Conservation (phyloP, 805 yeast species). For the Metschnikowia borealis region DNA sequence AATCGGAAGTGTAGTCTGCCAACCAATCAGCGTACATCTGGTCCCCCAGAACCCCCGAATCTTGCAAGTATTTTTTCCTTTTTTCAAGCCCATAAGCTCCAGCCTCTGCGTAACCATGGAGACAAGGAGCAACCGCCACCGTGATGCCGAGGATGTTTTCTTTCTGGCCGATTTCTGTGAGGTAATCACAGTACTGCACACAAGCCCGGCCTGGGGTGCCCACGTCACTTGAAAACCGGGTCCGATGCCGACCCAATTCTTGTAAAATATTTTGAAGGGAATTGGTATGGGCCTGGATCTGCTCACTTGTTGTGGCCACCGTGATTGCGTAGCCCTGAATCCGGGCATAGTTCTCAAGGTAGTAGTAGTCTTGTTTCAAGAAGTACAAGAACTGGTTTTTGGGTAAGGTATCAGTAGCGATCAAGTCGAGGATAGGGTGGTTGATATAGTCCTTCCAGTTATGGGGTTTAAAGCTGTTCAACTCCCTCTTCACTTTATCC, state of each 20-base stretch:
- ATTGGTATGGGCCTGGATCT: slow-evolving; percentile 46
- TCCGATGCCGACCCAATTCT: slow-evolving; percentile 56
- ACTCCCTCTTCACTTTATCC: not conserved
- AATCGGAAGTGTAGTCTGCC: slow-evolving; percentile 53
- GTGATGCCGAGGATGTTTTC: slow-evolving; percentile 62
- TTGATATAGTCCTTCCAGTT: slow-evolving; percentile 54
- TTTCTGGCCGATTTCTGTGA: slow-evolving; percentile 48
- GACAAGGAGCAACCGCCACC: slow-evolving; percentile 70
- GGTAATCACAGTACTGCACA: slow-evolving; percentile 55
- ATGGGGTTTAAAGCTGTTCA: not conserved
- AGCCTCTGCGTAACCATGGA: slow-evolving; percentile 67
- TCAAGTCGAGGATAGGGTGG: slow-evolving; percentile 56
- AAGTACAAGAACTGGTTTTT: slow-evolving; percentile 49
- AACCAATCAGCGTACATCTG: slow-evolving; percentile 51
- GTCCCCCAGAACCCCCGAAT: slow-evolving; percentile 13
- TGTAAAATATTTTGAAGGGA: slow-evolving; percentile 48
- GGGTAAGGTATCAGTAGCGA: slow-evolving; percentile 52
- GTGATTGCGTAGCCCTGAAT: slow-evolving; percentile 62
- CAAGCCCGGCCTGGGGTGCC: slow-evolving; percentile 56
- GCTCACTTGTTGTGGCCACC: slow-evolving; percentile 52
- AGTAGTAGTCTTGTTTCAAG: slow-evolving; percentile 63
- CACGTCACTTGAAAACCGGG: slow-evolving; percentile 38
- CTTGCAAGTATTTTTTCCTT: slow-evolving; percentile 20
- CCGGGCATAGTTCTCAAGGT: slow-evolving; percentile 63
- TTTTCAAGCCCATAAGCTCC: slow-evolving; percentile 30